Percentiles rank a stretch among this genome's conserved stretches.
Conservation (phyloP, 139 green algal species). For the Medakamo hakoo region DNA sequence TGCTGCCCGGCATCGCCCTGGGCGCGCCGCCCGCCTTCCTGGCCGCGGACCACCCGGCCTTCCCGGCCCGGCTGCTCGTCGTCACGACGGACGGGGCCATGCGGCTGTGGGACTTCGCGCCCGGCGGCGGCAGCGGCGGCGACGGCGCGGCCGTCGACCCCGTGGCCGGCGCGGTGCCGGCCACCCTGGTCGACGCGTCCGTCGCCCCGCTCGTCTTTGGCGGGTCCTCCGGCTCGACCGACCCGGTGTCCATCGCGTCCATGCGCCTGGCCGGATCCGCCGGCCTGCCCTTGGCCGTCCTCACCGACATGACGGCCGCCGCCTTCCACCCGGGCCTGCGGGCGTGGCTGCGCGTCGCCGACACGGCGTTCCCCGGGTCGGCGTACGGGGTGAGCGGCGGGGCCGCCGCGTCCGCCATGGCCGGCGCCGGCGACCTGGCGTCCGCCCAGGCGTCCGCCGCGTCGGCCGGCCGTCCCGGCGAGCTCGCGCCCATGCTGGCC, state of each 20-base stretch:
- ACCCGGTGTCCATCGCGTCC: constrained; percentile 18
- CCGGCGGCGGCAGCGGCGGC: too few relatives aligned
- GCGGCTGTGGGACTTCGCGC: constrained; percentile 18
- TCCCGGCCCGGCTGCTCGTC: constrained; percentile 13
- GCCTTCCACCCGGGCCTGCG: constrained; percentile 27
- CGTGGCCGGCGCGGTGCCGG: neutral
- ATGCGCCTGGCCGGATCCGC: constrained; percentile 8
- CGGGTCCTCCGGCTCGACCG: too few relatives aligned
- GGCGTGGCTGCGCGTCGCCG: constrained; percentile 44
- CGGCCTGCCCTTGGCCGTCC: constrained; percentile 29
- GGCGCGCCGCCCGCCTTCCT: neutral
- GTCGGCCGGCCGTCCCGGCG: neutral
- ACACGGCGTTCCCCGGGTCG: constrained; percentile 28
- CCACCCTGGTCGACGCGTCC: neutral
- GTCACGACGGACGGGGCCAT: constrained; percentile 12
- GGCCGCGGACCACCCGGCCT: neutral
- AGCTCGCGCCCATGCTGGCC: neutral
- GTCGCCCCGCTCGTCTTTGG: too few relatives aligned
- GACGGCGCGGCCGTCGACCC: neutral
- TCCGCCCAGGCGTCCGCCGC: constrained; percentile 19
- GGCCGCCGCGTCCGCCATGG: neutral
- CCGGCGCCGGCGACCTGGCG: constrained; percentile 28
- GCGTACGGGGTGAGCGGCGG: constrained; percentile 20
- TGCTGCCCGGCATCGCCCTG: neutral
- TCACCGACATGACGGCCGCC: constrained; percentile 37